Evolutionary conservation across 148 eudicot species (phyloP).

Genomic region (Camellia lanceoleosa): DNA sequence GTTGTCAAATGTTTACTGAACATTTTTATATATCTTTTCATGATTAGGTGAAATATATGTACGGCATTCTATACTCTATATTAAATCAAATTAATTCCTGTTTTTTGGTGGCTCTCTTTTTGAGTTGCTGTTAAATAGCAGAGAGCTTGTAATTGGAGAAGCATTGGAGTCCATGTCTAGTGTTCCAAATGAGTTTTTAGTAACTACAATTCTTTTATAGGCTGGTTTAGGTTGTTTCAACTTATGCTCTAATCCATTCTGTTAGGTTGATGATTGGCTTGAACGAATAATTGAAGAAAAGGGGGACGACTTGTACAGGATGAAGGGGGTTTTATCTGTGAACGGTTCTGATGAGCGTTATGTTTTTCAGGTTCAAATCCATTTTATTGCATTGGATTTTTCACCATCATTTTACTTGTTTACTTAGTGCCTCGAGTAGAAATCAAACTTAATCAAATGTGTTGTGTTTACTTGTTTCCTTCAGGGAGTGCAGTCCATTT

Average conservation of each 20-base stretch:
- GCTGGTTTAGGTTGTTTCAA: neutral
- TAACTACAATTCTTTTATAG: neutral
- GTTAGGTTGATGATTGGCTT: conserved; percentile 93
- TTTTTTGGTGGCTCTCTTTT: too few species aligned
- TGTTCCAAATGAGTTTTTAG: neutral
- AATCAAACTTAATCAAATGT: neutral
- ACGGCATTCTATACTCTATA: too few species aligned
- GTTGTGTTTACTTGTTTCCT: neutral
- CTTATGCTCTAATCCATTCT: conserved; percentile 1
- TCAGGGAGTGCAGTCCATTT: conserved; percentile 87
- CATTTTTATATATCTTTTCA: neutral
- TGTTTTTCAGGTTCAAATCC: conserved; percentile 66
- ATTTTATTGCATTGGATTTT: neutral
- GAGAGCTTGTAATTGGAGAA: too few species aligned
- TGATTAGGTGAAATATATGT: neutral
- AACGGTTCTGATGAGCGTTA: conserved; percentile 64
- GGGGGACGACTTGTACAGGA: conserved; percentile 85
- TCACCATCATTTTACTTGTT: neutral
- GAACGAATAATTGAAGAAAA: conserved; percentile 81
- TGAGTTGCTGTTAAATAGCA: too few species aligned
- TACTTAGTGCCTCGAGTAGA: neutral
- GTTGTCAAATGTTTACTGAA: neutral
- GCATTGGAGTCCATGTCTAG: neutral
- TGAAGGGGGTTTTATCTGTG: conserved; percentile 84
- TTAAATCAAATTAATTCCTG: too few species aligned